Evolutionary conservation across 352 stramenopile genomes (phyloP), one percentile per base, ranked within the genome.

Genomic region (Phytophthora fragariae): DNA sequence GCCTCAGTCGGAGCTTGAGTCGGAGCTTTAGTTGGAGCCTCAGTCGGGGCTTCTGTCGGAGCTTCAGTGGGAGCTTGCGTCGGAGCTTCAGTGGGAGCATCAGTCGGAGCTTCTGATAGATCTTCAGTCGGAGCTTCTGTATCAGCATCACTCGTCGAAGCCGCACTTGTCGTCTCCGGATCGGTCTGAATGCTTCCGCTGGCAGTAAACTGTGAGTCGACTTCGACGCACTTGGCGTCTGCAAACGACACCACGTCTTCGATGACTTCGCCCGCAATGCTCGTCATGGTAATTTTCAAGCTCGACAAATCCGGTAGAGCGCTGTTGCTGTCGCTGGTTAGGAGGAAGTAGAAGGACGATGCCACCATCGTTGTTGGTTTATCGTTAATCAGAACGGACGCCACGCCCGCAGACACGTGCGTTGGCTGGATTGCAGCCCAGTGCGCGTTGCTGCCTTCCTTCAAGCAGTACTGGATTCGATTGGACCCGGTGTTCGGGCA

Each of bases 291-390:
- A 62, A 91, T 82, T 57, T 75, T 80, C 54, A 91, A 21, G 17
- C 77, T 63, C 19, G 37, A 46, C 14, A 46, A 17, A 46, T 46
- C 37, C 4, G 37, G 37, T 12, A 46, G 37, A 46, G 37, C 29
- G 29, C 29, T 31, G 7, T 31, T 31, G 29, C 29, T 31, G 29
- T 31, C 29, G 29, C 29, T 31, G 29, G 37, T 46, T 15, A 46
- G 41, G 9, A 90, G 53, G 52, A 90, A 92, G 53, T 91, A 93
- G 41, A 83, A 93, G 4, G 82, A 83, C 46, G 84, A 93, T 41
- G 79, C 70, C 4, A 93, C 84, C 86, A 93, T 91, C 15, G 61
- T 81, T 17, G 84, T 90, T 15, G 57, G 56, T 21, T 68, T 72
- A 2, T 44, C 63, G 64, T 76, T 53, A 14, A 76, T 72, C 3